phyloP scores from a whole-genome alignment of 2,329 filamentous ascomycete genomes.

The Fonsecaea erecta region DNA sequence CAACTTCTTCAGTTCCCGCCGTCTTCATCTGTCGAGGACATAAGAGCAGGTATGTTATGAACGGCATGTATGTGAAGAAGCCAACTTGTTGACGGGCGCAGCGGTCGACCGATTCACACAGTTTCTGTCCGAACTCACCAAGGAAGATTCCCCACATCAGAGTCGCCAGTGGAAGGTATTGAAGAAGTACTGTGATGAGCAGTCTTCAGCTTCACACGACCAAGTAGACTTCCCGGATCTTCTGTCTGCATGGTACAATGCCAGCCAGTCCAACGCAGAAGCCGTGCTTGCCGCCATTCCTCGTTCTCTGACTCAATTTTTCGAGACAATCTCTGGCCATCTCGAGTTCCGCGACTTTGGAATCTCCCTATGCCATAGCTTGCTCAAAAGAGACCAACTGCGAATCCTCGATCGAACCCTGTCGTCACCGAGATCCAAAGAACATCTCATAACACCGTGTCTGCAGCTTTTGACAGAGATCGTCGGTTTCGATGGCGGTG shows the following conservation, averaged over 20 bases:
- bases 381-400: slow-evolving; percentile 79
- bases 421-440: slow-evolving; percentile 78
- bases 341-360: slow-evolving; percentile 77
- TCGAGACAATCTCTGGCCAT: slow-evolving; percentile 75
- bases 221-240: slow-evolving; percentile 72
- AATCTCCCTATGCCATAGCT: slow-evolving; percentile 75
- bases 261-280: slow-evolving; percentile 78
- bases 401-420: slow-evolving; percentile 80
- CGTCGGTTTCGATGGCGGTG: slow-evolving; percentile 83
- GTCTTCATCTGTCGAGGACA: slow-evolving; percentile 56
- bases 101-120: slow-evolving; percentile 52
- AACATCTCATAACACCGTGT: slow-evolving; percentile 85
- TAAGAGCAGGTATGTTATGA: slow-evolving; percentile 67
- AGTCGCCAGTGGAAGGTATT: slow-evolving; percentile 50
- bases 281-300: slow-evolving; percentile 78
- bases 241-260: slow-evolving; percentile 87
- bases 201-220: slow-evolving; percentile 60
- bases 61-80: neutral
- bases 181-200: slow-evolving; percentile 57
- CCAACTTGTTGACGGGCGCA: slow-evolving; percentile 31
- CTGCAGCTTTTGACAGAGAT: slow-evolving; percentile 84
- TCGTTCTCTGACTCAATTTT: slow-evolving; percentile 77
- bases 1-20: slow-evolving; percentile 68
- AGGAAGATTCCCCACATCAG: slow-evolving; percentile 45
- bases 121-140: slow-evolving; percentile 48